Conservation (phyloP, 1,284 basidiomycete species). For the Mycena sp. region DNA sequence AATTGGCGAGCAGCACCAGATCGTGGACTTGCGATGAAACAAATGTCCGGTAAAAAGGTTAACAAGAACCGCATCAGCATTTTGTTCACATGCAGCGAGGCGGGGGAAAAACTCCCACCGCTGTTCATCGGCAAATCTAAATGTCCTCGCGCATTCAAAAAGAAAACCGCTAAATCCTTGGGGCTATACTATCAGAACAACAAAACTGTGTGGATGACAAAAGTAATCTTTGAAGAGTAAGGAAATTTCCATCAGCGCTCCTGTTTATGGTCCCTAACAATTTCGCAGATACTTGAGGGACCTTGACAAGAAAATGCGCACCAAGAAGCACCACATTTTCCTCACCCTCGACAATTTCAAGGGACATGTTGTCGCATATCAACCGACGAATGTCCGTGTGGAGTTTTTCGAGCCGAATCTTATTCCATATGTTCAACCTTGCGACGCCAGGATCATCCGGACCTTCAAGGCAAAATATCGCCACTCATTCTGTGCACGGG, state of each 20-base stretch:
- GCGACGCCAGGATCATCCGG: slow-evolving; percentile 43
- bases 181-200: slow-evolving; percentile 30
- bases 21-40: background rate
- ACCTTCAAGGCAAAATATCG: slow-evolving; percentile 34
- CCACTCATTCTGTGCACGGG: slow-evolving; percentile 37
- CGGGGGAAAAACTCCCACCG: background rate
- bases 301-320: slow-evolving; percentile 38
- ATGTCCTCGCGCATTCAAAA: background rate
- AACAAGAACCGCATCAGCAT: background rate
- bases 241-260: slow-evolving; percentile 16
- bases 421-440: slow-evolving; percentile 40
- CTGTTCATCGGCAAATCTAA: background rate
- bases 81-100: background rate
- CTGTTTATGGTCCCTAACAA: slow-evolving; percentile 17
- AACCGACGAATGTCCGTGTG: slow-evolving; percentile 38
- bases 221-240: slow-evolving; percentile 44
- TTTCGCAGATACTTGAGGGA: slow-evolving; percentile 33
- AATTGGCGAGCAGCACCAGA: background rate
- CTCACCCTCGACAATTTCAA: slow-evolving; percentile 46
- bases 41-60: background rate
- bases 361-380: slow-evolving; percentile 38
- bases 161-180: background rate
- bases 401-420: slow-evolving; percentile 41
- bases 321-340: slow-evolving; percentile 35
- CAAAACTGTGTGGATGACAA: slow-evolving; percentile 48